A percentile compares a stretch with the other conserved stretches of the same genome.
Evolutionary conservation across 2,329 filamentous ascomycete genomes (phyloP).

Genomic region (Cordyceps cateniannulata): DNA sequence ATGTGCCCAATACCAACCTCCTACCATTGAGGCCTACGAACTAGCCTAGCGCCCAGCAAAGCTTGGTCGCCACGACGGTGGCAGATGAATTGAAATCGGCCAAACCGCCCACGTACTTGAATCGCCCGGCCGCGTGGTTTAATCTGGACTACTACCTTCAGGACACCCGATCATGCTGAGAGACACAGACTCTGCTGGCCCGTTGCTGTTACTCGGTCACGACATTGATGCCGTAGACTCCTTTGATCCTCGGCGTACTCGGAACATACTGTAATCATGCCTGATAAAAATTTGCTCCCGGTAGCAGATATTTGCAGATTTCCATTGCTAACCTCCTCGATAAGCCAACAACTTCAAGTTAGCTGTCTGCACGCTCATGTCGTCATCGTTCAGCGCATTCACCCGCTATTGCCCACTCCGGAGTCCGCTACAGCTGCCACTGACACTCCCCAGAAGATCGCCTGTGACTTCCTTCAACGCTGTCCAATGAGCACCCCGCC

Average conservation of each 20-base stretch:
- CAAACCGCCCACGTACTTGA: neutral
- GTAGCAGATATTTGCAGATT: too few relatives aligned
- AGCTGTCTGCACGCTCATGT: neutral
- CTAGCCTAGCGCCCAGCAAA: neutral
- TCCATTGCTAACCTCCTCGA: too few relatives aligned
- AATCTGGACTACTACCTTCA: too few relatives aligned
- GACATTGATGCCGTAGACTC: neutral
- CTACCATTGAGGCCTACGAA: neutral
- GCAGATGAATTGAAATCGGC: neutral
- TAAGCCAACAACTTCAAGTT: too few relatives aligned
- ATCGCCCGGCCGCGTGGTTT: neutral
- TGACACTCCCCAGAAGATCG: neutral
- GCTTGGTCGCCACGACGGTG: neutral
- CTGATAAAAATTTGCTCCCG: too few relatives aligned
- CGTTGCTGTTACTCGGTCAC: neutral
- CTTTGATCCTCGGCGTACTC: neutral
- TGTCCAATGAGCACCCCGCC: constrained; percentile 4
- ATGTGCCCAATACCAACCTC: constrained; percentile 1
- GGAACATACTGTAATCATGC: neutral
- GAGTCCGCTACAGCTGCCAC: neutral
- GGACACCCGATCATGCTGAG: too few relatives aligned
- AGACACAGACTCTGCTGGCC: too few relatives aligned
- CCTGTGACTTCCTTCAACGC: too few relatives aligned
- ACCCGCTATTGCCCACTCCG: neutral
- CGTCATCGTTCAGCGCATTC: neutral